phyloP scores from a whole-genome alignment of 1,284 basidiomycete genomes.

The Omphalotus olearius region DNA sequence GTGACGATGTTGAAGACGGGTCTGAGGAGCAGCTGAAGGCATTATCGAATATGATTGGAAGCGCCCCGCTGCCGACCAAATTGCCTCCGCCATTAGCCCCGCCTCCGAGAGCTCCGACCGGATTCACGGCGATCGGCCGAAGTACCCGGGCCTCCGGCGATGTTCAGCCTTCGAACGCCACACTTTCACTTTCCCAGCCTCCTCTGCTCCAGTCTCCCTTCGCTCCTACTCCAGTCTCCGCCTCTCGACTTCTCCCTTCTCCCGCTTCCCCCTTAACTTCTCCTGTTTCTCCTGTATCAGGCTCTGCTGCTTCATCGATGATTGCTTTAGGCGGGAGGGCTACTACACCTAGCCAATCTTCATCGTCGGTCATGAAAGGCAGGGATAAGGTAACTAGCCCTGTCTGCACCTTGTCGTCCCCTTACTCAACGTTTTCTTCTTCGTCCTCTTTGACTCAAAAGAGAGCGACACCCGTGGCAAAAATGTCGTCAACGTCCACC shows the following conservation, averaged over 20 bases:
- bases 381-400: neutral
- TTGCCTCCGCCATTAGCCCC: slow-evolving; percentile 45
- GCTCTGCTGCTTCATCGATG: neutral
- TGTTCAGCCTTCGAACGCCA: neutral
- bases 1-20: slow-evolving; percentile 36
- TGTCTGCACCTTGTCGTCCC: neutral
- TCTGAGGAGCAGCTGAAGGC: slow-evolving; percentile 25
- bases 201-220: slow-evolving; percentile 2
- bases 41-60: slow-evolving; percentile 35
- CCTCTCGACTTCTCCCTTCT: neutral
- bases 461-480: slow-evolving; percentile 19
- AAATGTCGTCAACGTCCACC: slow-evolving; percentile 24
- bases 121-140: slow-evolving; percentile 11
- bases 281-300: neutral
- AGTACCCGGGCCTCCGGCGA: neutral
- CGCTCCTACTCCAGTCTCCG: neutral
- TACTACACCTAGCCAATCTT: neutral
- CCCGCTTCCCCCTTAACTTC: neutral
- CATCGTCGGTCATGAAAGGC: neutral
- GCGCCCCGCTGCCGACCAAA: slow-evolving; percentile 40
- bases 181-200: neutral
- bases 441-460: slow-evolving; percentile 11
- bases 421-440: neutral
- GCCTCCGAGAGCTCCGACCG: slow-evolving; percentile 27
- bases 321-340: neutral